Conservation (phyloP, 2,329 filamentous ascomycete genomes). For the Aspergillus versicolor region DNA sequence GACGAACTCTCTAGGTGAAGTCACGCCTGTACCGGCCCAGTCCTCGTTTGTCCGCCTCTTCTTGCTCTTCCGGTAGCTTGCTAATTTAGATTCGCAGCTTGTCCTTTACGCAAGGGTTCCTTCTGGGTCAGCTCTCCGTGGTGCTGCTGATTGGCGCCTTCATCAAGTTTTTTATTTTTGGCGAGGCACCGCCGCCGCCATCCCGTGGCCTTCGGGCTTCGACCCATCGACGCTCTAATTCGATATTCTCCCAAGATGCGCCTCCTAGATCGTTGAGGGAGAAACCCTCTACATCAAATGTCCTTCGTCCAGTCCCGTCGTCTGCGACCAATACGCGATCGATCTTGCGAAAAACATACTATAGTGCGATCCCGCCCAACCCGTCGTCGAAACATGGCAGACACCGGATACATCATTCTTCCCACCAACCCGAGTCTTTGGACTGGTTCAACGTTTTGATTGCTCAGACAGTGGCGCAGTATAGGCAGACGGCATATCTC, state of each 20-base stretch:
- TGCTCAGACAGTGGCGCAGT: slow-evolving; percentile 93
- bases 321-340: slow-evolving; percentile 78
- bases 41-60: slow-evolving; percentile 39
- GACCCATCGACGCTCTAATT: slow-evolving; percentile 72
- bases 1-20: slow-evolving; percentile 27
- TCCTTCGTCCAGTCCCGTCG: slow-evolving; percentile 69
- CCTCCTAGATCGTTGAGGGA: slow-evolving; percentile 47
- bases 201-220: slow-evolving; percentile 75
- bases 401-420: slow-evolving; percentile 55
- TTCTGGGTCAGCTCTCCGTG: slow-evolving; percentile 89
- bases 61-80: neutral
- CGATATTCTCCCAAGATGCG: slow-evolving; percentile 52
- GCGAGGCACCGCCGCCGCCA: slow-evolving; percentile 82
- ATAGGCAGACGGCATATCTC: slow-evolving; percentile 86
- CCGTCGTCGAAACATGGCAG: slow-evolving; percentile 42
- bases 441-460: slow-evolving; percentile 99
- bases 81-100: slow-evolving; percentile 52
- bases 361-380: slow-evolving; percentile 61
- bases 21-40: slow-evolving; percentile 32
- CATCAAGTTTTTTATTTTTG: slow-evolving; percentile 99
- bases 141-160: slow-evolving; percentile 89
- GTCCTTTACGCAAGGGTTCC: slow-evolving; percentile 90
- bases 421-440: slow-evolving; percentile 91
- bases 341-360: slow-evolving; percentile 95
- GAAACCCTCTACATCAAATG: slow-evolving; percentile 60